These are phyloP conservation scores for Kondoa subrosea DNA, from an alignment of 768 basidiomycete species.

Conservation along the genomic window DNA sequence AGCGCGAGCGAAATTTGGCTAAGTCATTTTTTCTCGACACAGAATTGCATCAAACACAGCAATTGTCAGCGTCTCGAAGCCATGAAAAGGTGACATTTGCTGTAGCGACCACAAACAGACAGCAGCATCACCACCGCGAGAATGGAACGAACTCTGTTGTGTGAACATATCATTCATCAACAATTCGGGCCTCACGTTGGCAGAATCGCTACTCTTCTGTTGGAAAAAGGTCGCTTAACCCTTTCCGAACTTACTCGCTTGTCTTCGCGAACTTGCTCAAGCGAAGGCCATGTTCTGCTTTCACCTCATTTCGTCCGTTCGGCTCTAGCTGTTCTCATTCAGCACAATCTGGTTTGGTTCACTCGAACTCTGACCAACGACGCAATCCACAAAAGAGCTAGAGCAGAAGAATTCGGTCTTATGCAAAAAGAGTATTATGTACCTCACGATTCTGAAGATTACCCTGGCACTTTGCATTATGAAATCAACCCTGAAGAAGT, in stretches of 20 bases:
- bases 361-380: not conserved
- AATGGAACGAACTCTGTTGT: not conserved
- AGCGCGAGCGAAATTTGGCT: not conserved
- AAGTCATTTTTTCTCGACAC: not conserved
- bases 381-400: not conserved
- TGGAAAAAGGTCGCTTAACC: slow-evolving; percentile 1
- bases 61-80: not conserved
- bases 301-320: not conserved
- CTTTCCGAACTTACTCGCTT: not conserved
- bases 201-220: slow-evolving; percentile 1
- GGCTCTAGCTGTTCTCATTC: not conserved
- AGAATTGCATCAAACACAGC: not conserved
- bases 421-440: not conserved
- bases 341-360: slow-evolving; percentile 6
- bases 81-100: not conserved
- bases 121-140: not conserved
- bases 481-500: slow-evolving; percentile 3
- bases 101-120: not conserved
- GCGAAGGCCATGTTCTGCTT: not conserved
- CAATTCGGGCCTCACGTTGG: slow-evolving; percentile 2
- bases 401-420: not conserved
- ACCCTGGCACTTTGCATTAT: not conserved
- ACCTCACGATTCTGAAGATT: not conserved
- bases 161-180: slow-evolving; percentile 1
- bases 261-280: not conserved